Base-by-base conservation (phyloP, 495 filamentous ascomycete species). In the Usnea hakonensis region DNA sequence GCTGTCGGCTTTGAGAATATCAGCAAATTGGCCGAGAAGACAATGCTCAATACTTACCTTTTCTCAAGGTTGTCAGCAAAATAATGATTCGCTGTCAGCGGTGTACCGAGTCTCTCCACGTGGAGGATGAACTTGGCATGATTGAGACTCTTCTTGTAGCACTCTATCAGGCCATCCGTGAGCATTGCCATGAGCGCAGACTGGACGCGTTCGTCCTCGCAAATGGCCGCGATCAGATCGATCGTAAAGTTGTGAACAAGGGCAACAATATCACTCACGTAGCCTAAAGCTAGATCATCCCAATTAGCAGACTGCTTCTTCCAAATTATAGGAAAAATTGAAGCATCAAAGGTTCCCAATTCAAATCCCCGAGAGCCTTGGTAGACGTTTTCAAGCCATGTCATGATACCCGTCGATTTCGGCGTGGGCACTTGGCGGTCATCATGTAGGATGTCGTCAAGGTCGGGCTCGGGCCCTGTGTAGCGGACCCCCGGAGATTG, bases 251-350 rank as follows among this genome's bases (percentile, higher is more conserved):
- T 58, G 41, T 85, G 78, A 2, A 85, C 73, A 5, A 70, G 54
- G 16, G 61, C 46, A n/a, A 85, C 77, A 6, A 80, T 67, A 35
- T 75, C 66, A 48, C 72, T 76, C n/a, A 83, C 71, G 60, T 85
- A 81, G 0, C 70, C 71, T 10, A 72, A 35, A 0, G 80, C 76
- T 8, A 87, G 69, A 2, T 28, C 35, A 0, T 73, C 64, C 84
- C 82, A 87, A 35, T 83, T 85, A 5, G 53, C 65, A 0, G 81
- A 80, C 65, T 87, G 83, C 43, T 82, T 75, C 38, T 76, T 78
- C 69, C 84, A 81, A 4, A 79, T 69, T 6, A 62, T 77, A 0
- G 72, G 67, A 11, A 83, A 65, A 0, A 87, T 52, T 0, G 70
- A 57, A 4, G 65, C 48, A 36, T 77, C 72, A 64, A 81, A 76